Evolutionary conservation across 2,329 filamentous ascomycete species (phyloP), one percentile per base, ranked within the genome.

Genomic region (Epichloe uncinata): DNA sequence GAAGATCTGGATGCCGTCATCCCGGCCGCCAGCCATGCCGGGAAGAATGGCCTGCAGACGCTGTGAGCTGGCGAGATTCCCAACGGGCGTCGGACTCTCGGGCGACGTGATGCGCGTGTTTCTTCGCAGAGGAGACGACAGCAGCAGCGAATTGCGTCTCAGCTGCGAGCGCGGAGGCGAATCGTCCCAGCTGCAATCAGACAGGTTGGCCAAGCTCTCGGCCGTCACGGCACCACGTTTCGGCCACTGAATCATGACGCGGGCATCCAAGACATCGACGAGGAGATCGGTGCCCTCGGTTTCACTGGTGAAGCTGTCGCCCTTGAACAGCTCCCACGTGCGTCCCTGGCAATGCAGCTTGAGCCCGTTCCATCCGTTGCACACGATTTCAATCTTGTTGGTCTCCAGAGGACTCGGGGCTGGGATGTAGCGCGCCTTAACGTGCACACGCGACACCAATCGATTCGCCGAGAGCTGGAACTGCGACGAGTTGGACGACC

Each of bases 401-500:
- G 81, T 75, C 57, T 87, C 81, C 59, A 87, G 76, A 5, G 78
- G 77, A 50, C 78, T 75, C 18, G 75, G 70, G 12, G 87, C 80
- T 20, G 84, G 76, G 55, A 91, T 79, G 66, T 90, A 98, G 48
- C 82, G 79, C 55, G 89, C 90, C 68, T 87, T 85, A 66, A 96
- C 85, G 64, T 98, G 93, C 22, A 97, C 81, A 62, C 93, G 85
- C 61, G 93, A 97, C 55, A 98, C 88, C 52, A 94, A 79, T 44
- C 89, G 86, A 69, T 95, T 95, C 58, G 87, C 81, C 26, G 93
- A 93, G 13, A 98, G 77, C 68, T 96, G 91, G 66, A 91, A 93
- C 63, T 96, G 82, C n/a, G 89, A 95, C 13, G 90, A 95, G 67
- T 88, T 91, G 70, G 87, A 95, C 5, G 90, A 96, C 56, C 93